These are phyloP conservation scores for Conticribra weissflogii DNA, from an alignment of 108 stramenopile species.

Conservation along the genomic window DNA sequence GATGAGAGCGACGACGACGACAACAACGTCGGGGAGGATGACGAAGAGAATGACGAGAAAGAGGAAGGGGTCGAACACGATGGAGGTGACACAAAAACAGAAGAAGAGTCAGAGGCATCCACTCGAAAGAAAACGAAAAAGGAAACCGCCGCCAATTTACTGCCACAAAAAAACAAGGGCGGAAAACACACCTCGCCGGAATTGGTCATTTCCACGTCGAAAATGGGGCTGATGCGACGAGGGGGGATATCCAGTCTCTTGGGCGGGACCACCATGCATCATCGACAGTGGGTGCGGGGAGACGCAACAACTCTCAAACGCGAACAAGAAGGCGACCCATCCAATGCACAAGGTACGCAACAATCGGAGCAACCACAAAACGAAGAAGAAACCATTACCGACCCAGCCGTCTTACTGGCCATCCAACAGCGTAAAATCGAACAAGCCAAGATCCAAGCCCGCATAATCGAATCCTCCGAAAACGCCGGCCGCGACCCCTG, in stretches of 20 bases:
- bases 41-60: slow-evolving; percentile 35
- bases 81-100: background rate
- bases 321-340: slow-evolving; percentile 21
- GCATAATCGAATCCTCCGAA: slow-evolving; percentile 80
- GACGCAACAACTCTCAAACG: slow-evolving; percentile 9
- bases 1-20: slow-evolving; percentile 25
- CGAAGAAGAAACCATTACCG: slow-evolving; percentile 70
- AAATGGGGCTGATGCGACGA: slow-evolving; percentile 85
- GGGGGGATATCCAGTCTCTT: slow-evolving; percentile 50
- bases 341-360: slow-evolving; percentile 16
- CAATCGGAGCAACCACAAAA: slow-evolving; percentile 22
- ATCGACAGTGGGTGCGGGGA: slow-evolving; percentile 78
- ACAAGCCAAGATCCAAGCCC: slow-evolving; percentile 69
- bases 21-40: slow-evolving; percentile 7
- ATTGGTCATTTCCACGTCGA: slow-evolving; percentile 69
- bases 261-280: slow-evolving; percentile 46
- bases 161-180: background rate
- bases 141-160: too few relatives aligned
- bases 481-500: slow-evolving; percentile 91
- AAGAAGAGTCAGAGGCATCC: too few relatives aligned
- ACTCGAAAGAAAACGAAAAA: too few relatives aligned
- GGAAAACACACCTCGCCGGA: slow-evolving; percentile 23
- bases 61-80: slow-evolving; percentile 4
- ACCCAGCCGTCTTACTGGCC: slow-evolving; percentile 76
- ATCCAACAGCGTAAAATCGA: slow-evolving; percentile 84